Conservation (phyloP, 108 stramenopile species). For the Stephanodiscus minutulus region DNA sequence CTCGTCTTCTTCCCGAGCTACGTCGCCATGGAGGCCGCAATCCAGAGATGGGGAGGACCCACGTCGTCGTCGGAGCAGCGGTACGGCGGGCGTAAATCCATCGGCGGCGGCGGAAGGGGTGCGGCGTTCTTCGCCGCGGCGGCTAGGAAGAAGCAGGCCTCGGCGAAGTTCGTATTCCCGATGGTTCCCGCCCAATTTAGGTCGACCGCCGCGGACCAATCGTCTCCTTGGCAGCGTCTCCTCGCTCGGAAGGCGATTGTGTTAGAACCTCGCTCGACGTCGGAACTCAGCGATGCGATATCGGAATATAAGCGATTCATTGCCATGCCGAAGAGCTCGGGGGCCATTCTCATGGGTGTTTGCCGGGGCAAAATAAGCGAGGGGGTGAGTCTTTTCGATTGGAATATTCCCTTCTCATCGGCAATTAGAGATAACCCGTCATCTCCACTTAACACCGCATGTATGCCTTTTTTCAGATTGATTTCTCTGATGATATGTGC, state of each 20-base stretch:
- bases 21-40: slow-evolving; percentile 78
- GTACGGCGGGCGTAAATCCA: slow-evolving; percentile 10
- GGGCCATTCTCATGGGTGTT: slow-evolving; percentile 93
- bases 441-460: neutral
- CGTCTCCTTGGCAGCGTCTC: slow-evolving; percentile 77
- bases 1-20: slow-evolving; percentile 98
- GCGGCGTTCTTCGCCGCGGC: slow-evolving; percentile 57
- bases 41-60: slow-evolving; percentile 84
- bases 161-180: slow-evolving; percentile 45
- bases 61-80: slow-evolving; percentile 30
- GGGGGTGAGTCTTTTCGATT: slow-evolving; percentile 18
- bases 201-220: slow-evolving; percentile 22
- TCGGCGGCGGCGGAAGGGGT: slow-evolving; percentile 27
- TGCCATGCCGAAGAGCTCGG: slow-evolving; percentile 63
- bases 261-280: slow-evolving; percentile 78
- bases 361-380: slow-evolving; percentile 93
- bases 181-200: slow-evolving; percentile 45
- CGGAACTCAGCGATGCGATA: slow-evolving; percentile 86
- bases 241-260: slow-evolving; percentile 74
- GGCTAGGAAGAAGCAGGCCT: slow-evolving; percentile 39
- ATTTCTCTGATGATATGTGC: slow-evolving; percentile 93
- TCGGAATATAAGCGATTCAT: slow-evolving; percentile 87
- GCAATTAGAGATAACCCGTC: neutral
- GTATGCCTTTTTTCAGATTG: slow-evolving; percentile 51
- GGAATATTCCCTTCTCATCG: neutral